Evolutionary conservation across 2,329 filamentous ascomycete genomes (phyloP).

Genomic region (Epichloe uncinata): DNA sequence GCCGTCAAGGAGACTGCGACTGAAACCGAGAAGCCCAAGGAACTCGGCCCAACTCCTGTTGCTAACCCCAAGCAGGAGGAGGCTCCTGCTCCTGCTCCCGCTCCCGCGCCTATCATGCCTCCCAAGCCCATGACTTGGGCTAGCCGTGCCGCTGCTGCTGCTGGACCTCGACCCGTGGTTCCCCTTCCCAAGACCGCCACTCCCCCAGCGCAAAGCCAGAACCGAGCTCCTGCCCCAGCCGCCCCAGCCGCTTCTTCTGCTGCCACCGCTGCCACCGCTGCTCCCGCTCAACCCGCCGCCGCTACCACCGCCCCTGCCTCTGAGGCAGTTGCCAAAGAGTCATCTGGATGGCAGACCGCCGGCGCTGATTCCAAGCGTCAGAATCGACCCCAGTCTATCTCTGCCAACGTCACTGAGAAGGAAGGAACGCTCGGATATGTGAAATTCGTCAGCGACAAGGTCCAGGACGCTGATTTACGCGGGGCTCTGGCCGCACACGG

Average conservation of each 20-base stretch:
- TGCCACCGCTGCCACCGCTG: constrained; percentile 28
- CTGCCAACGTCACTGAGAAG: constrained; percentile 48
- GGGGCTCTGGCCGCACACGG: constrained; percentile 59
- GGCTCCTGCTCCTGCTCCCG: constrained; percentile 25
- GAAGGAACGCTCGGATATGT: constrained; percentile 78
- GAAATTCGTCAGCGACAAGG: constrained; percentile 87
- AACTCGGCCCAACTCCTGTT: constrained; percentile 42
- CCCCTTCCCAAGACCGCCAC: constrained; percentile 45
- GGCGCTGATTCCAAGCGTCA: constrained; percentile 75
- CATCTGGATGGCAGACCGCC: constrained; percentile 67
- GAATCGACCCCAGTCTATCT: constrained; percentile 55
- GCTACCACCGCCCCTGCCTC: constrained; percentile 25
- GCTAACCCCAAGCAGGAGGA: constrained; percentile 31
- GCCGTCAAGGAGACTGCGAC: constrained; percentile 41
- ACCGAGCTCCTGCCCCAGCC: constrained; percentile 32
- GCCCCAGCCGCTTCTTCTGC: constrained; percentile 25
- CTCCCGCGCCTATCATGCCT: constrained; percentile 28
- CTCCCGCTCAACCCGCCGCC: constrained; percentile 18
- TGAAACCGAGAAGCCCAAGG: constrained; percentile 54
- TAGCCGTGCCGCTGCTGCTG: constrained; percentile 47
- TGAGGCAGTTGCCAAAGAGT: constrained; percentile 36
- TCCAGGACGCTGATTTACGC: constrained; percentile 61
- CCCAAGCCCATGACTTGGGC: constrained; percentile 64
- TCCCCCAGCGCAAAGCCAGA: constrained; percentile 34
- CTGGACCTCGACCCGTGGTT: constrained; percentile 38